Evolutionary conservation across 768 basidiomycete genomes (phyloP).

Genomic region (Aureoboletus auriporus): DNA sequence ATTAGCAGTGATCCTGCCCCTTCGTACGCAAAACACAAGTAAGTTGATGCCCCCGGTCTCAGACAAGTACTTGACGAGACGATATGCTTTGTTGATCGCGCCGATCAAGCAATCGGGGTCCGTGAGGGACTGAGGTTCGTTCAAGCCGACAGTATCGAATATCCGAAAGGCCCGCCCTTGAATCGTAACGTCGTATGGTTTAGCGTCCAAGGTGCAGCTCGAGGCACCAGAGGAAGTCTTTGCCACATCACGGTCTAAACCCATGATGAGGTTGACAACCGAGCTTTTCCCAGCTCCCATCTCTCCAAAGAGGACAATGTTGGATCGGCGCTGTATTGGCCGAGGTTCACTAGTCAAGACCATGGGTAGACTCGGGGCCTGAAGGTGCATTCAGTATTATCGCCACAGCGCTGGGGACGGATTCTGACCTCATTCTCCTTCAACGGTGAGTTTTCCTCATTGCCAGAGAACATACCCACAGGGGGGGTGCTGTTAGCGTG

Average conservation of each 20-base stretch:
- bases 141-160: constrained; percentile 34
- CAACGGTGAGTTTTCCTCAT: neutral
- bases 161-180: constrained; percentile 21
- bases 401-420: neutral
- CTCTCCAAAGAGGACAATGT: constrained; percentile 29
- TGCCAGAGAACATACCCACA: neutral
- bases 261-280: constrained; percentile 38
- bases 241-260: constrained; percentile 21
- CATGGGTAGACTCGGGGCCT: neutral
- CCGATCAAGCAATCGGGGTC: constrained; percentile 24
- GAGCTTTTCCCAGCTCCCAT: constrained; percentile 38
- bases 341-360: constrained; percentile 9
- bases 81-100: constrained; percentile 31
- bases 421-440: constrained; percentile 12
- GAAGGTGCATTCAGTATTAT: constrained; percentile 5
- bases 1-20: constrained; percentile 26
- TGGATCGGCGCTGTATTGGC: constrained; percentile 12
- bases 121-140: constrained; percentile 24
- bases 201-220: constrained; percentile 33
- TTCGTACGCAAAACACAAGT: constrained; percentile 37
- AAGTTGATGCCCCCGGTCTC: constrained; percentile 36
- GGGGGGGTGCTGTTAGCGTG: neutral
- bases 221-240: constrained; percentile 26
- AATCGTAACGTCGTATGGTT: constrained; percentile 22
- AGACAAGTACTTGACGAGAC: constrained; percentile 30